Percentiles rank a stretch among this genome's conserved stretches.
These are phyloP conservation scores for Volvox africanus DNA, from an alignment of 139 green algal species.

Conservation along the genomic window DNA sequence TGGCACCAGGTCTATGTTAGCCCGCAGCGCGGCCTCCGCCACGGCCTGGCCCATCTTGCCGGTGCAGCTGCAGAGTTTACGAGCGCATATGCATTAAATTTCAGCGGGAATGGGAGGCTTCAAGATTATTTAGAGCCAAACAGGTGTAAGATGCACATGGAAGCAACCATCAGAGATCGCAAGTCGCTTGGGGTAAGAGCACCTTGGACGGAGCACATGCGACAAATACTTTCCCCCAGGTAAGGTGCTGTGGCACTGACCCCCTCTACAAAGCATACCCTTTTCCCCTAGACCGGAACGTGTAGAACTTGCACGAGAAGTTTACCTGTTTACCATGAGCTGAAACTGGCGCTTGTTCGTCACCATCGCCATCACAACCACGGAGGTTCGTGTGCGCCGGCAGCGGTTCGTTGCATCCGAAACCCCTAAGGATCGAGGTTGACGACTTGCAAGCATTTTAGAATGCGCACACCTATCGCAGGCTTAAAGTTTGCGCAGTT, in stretches of 20 bases:
- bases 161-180: no score
- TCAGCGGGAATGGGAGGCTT: no score
- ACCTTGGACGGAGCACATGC: no score
- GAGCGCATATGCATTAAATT: no score
- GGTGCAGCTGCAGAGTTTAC: constrained; percentile 78
- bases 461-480: background rate
- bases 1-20: constrained; percentile 85
- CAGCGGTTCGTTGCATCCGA: background rate
- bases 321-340: constrained; percentile 74
- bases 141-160: no score
- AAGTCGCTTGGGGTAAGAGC: no score
- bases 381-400: background rate
- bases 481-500: background rate
- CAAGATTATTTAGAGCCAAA: no score
- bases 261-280: no score
- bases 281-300: no score
- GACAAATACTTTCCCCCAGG: no score
- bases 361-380: constrained; percentile 43
- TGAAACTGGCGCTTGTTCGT: constrained; percentile 41
- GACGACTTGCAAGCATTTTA: constrained; percentile 21
- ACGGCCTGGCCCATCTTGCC: constrained; percentile 95
- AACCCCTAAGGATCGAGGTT: background rate
- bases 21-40: constrained; percentile 84
- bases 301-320: background rate
- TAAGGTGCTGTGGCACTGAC: no score